phyloP scores from a whole-genome alignment of 306 rosid species.

The Pterocarpus santalinus region DNA sequence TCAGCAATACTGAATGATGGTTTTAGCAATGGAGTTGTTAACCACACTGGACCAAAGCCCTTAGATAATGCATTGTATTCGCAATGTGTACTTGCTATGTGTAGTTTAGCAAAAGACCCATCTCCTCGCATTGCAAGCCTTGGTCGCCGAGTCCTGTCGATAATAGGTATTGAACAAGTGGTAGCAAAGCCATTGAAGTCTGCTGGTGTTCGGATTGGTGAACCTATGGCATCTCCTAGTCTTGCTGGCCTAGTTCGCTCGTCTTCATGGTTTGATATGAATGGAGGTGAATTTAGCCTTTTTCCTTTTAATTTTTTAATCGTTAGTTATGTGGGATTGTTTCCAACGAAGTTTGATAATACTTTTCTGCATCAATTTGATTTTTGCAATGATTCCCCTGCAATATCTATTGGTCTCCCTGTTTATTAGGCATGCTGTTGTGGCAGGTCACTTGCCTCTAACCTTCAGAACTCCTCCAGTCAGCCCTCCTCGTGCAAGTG shows the following conservation, averaged over 20 bases:
- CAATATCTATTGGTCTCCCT: slow-evolving; percentile 20
- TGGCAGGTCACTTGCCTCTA: slow-evolving; percentile 84
- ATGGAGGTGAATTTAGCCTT: slow-evolving; percentile 68
- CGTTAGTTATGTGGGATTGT: slow-evolving; percentile 14
- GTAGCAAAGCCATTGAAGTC: slow-evolving; percentile 82
- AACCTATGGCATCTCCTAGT: slow-evolving; percentile 58
- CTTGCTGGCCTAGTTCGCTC: slow-evolving; percentile 89
- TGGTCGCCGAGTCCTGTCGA: slow-evolving; percentile 90
- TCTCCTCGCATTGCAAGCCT: slow-evolving; percentile 92
- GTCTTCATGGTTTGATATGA: slow-evolving; percentile 97
- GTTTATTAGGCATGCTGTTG: slow-evolving; percentile 38
- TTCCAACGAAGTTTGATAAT: slow-evolving; percentile 15
- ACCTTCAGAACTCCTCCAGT: slow-evolving; percentile 99
- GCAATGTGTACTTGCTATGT: slow-evolving; percentile 89
- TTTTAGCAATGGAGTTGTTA: slow-evolving; percentile 81
- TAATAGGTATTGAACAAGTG: slow-evolving; percentile 94
- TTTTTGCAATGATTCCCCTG: slow-evolving; percentile 15
- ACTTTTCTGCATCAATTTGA: slow-evolving; percentile 22
- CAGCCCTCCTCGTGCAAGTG: slow-evolving; percentile 93
- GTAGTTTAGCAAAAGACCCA: slow-evolving; percentile 92
- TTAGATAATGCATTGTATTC: slow-evolving; percentile 79
- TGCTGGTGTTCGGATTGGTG: slow-evolving; percentile 49
- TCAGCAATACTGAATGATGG: slow-evolving; percentile 90
- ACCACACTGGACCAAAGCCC: slow-evolving; percentile 73
- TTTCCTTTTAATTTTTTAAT: slow-evolving; percentile 3